Conservation (phyloP, 345 rosid species). For the Toxicodendron radicans region DNA sequence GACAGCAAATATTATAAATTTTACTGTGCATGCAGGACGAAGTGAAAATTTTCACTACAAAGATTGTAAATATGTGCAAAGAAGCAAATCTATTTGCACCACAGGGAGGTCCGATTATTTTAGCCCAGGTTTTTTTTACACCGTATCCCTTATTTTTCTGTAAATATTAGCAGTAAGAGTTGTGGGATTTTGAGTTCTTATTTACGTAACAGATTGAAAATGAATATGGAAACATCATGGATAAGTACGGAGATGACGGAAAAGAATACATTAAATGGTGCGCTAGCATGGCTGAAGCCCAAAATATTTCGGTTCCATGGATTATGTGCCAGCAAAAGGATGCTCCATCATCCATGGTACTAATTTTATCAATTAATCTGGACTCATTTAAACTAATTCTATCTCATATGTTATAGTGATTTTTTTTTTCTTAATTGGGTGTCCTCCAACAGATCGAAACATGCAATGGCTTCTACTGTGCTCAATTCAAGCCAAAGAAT, state of each 20-base stretch:
- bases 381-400: not conserved
- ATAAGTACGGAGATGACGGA: conserved; percentile 24
- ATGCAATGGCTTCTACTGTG: conserved; percentile 45
- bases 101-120: conserved; percentile 63
- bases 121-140: conserved; percentile 44
- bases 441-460: conserved; percentile 31
- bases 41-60: conserved; percentile 30
- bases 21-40: conserved; percentile 18
- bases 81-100: conserved; percentile 59
- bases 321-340: conserved; percentile 31
- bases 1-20: not conserved
- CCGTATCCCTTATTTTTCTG: not conserved
- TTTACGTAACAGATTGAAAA: conserved; percentile 28
- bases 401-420: no score
- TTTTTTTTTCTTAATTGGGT: no score
- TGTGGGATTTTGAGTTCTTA: not conserved
- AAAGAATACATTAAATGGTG: conserved; percentile 27
- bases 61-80: conserved; percentile 46
- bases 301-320: conserved; percentile 27
- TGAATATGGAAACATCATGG: conserved; percentile 28
- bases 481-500: conserved; percentile 31
- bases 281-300: conserved; percentile 29
- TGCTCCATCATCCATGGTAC: conserved; percentile 15
- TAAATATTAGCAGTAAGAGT: not conserved
- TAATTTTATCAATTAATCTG: conserved; percentile 7